Percentiles rank a stretch among this genome's conserved stretches.
Evolutionary conservation across 306 rosid species (phyloP).

Genomic region (Vachellia pachyceras): DNA sequence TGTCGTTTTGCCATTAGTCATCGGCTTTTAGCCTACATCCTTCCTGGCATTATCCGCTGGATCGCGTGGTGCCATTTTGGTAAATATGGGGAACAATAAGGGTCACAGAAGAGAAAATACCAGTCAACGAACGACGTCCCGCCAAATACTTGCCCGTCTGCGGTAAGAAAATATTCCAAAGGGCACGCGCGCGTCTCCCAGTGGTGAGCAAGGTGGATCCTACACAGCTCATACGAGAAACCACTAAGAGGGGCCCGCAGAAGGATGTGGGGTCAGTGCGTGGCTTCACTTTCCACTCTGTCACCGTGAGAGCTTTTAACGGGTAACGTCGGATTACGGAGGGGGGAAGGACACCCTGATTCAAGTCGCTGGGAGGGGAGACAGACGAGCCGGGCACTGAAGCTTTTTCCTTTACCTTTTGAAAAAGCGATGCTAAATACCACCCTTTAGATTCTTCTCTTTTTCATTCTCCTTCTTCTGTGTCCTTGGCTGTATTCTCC

Average conservation of each 20-base stretch:
- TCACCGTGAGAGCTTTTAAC: not conserved
- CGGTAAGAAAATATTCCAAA: not conserved
- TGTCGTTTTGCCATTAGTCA: conserved; percentile 15
- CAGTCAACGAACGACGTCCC: conserved; percentile 49
- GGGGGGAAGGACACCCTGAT: conserved; percentile 24
- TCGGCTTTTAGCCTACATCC: too few relatives aligned
- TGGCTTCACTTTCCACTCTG: conserved; percentile 38
- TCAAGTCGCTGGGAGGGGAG: conserved; percentile 63
- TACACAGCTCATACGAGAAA: not conserved
- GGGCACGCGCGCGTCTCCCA: conserved; percentile 37
- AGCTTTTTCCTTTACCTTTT: conserved; percentile 50
- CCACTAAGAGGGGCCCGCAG: conserved; percentile 7
- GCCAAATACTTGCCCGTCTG: conserved; percentile 45
- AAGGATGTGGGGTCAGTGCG: conserved; percentile 56
- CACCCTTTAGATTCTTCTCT: conserved; percentile 64
- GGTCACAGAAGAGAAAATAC: conserved; percentile 2
- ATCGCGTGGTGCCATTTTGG: conserved; percentile 27
- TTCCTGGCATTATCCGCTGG: not conserved
- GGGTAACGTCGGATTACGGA: conserved; percentile 33
- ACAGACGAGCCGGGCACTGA: conserved; percentile 61
- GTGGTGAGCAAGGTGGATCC: not conserved
- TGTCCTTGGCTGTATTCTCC: not conserved
- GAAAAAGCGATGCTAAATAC: conserved; percentile 54
- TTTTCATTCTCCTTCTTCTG: conserved; percentile 30
- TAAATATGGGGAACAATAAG: conserved; percentile 8